Conservation (phyloP, 495 filamentous ascomycete species). For the Cryomyces antarcticus region DNA sequence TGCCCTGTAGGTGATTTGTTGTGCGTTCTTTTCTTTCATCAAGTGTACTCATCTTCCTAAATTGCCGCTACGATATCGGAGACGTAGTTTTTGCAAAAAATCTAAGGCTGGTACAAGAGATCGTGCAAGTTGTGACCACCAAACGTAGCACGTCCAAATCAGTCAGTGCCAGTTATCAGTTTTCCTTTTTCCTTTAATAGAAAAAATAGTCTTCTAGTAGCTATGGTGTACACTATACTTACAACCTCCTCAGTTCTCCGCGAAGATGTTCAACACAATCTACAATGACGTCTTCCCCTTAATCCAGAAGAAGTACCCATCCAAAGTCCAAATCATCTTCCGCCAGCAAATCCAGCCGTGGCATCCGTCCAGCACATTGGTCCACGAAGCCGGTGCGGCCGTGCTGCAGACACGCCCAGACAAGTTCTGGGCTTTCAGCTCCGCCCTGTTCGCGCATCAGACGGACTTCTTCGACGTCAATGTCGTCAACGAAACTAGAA, state of each 20-base stretch:
- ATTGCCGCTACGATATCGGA: too few relatives aligned
- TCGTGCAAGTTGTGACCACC: too few relatives aligned
- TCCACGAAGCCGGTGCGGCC: constrained; percentile 71
- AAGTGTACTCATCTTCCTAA: too few relatives aligned
- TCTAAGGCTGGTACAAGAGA: too few relatives aligned
- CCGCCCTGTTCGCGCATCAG: constrained; percentile 48
- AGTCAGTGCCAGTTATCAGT: constrained; percentile 3
- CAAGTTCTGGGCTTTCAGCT: constrained; percentile 61
- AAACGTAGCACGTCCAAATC: too few relatives aligned
- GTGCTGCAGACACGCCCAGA: constrained; percentile 44
- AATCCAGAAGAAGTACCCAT: constrained; percentile 33
- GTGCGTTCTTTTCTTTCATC: not conserved
- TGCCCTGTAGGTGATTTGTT: constrained; percentile 37
- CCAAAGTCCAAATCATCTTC: constrained; percentile 50
- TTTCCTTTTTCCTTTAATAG: not conserved
- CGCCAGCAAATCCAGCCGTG: constrained; percentile 89
- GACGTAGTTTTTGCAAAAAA: too few relatives aligned
- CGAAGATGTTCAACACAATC: constrained; percentile 54
- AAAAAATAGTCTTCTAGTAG: not conserved
- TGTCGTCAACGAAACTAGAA: constrained; percentile 63
- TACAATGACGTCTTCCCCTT: constrained; percentile 35
- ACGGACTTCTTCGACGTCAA: constrained; percentile 60
- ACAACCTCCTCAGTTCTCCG: constrained; percentile 24
- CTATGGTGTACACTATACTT: not conserved
- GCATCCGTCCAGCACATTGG: constrained; percentile 77